Conservation (phyloP, 768 basidiomycete species). For the Pholiota microspora region DNA sequence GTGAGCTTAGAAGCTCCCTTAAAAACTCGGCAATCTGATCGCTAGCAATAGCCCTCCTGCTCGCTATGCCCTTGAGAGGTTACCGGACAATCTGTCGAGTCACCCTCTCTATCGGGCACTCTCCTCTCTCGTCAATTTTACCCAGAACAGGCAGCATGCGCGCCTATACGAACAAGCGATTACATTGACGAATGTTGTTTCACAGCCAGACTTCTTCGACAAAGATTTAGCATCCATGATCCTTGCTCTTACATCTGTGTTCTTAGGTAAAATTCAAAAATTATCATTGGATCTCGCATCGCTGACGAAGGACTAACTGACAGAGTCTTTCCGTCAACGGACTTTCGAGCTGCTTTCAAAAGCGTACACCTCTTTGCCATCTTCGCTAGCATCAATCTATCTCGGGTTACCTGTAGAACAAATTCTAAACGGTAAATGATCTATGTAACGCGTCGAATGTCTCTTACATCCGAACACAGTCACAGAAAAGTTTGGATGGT, state of each 20-base stretch:
- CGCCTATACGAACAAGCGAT: conserved; percentile 51
- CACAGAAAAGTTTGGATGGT: conserved; percentile 46
- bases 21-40: too few relatives aligned
- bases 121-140: conserved; percentile 44
- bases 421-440: conserved; percentile 34
- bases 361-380: conserved; percentile 63
- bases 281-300: neutral
- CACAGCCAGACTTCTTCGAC: conserved; percentile 44
- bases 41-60: conserved; percentile 49
- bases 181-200: conserved; percentile 37
- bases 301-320: conserved; percentile 3
- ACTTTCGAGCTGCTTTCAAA: conserved; percentile 55
- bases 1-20: conserved; percentile 42
- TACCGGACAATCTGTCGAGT: conserved; percentile 45
- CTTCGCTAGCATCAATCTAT: conserved; percentile 53
- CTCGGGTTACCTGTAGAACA: conserved; percentile 46
- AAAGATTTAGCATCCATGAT: conserved; percentile 44
- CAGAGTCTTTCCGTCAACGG: conserved; percentile 61
- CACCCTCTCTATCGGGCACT: conserved; percentile 48
- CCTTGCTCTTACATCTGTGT: conserved; percentile 40
- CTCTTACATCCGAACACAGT: conserved; percentile 25
- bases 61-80: conserved; percentile 51
- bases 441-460: neutral
- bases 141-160: conserved; percentile 53
- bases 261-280: conserved; percentile 42